These are phyloP conservation scores for Tieghemostelium lacteum DNA, from an alignment of 78 protist species.

Conservation along the genomic window DNA sequence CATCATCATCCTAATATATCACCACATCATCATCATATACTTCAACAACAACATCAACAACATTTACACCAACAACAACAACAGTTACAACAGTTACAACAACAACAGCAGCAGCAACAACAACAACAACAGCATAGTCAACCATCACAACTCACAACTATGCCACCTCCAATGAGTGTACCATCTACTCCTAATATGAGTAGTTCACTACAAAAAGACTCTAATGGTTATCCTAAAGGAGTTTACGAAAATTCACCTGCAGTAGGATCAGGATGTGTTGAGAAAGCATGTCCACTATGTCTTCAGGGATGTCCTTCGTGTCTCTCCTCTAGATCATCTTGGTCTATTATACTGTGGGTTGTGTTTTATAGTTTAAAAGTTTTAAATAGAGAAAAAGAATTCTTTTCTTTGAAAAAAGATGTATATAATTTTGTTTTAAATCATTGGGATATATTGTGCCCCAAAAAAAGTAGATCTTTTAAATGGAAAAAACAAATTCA, in stretches of 20 bases:
- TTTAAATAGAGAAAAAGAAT: conserved; percentile 29
- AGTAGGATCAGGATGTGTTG: conserved; percentile 50
- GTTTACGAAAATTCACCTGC: conserved; percentile 42
- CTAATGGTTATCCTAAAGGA: conserved; percentile 24
- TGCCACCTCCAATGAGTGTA: not conserved
- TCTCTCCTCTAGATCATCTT: conserved; percentile 34
- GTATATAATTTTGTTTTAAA: conserved; percentile 47
- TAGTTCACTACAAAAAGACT: not conserved
- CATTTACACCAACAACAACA: conserved; percentile 2
- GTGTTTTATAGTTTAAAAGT: conserved; percentile 53
- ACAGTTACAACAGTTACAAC: not conserved
- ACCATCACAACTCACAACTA: not conserved
- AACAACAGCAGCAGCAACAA: not conserved
- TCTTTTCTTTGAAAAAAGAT: conserved; percentile 54
- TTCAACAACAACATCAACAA: conserved; percentile 14
- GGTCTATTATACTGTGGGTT: conserved; percentile 78
- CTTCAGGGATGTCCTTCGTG: conserved; percentile 23
- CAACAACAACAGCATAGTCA: not conserved
- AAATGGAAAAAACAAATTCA: conserved; percentile 80
- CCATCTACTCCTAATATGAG: not conserved
- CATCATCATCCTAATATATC: too few relatives aligned
- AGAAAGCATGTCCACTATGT: conserved; percentile 8
- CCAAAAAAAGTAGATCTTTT: conserved; percentile 31
- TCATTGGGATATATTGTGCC: conserved; percentile 70
- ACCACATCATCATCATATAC: not conserved